Percentiles rank a stretch among this genome's conserved stretches.
phyloP scores from a whole-genome alignment of 1,284 basidiomycete genomes.

The Malassezia globosa region DNA sequence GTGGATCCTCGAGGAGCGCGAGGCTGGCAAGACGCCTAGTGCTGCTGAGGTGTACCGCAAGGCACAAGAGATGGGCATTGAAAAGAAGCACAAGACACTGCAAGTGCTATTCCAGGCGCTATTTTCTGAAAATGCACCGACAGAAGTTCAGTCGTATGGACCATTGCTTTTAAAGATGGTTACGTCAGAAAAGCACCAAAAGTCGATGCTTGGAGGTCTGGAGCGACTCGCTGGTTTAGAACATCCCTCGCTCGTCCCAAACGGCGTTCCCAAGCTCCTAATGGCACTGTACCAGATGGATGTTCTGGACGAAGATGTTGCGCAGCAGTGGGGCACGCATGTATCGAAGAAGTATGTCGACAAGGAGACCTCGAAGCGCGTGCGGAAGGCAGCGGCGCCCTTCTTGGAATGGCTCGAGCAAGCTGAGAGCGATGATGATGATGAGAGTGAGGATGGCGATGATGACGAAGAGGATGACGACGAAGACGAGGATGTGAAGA shows the following conservation, averaged over 20 bases:
- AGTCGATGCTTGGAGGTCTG: conserved; percentile 62
- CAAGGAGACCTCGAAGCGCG: conserved; percentile 87
- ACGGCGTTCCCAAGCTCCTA: conserved; percentile 70
- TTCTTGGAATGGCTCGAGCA: conserved; percentile 57
- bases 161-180: conserved; percentile 65
- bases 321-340: conserved; percentile 88
- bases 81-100: conserved; percentile 88
- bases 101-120: conserved; percentile 75
- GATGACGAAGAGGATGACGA: conserved; percentile 20
- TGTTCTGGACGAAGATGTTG: conserved; percentile 79
- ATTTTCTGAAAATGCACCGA: conserved; percentile 66
- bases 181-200: conserved; percentile 78
- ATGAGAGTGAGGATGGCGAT: conserved; percentile 39
- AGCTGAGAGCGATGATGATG: conserved; percentile 39
- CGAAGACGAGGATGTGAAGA: too few species aligned
- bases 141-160: conserved; percentile 63
- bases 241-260: conserved; percentile 40
- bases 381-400: conserved; percentile 85
- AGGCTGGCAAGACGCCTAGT: conserved; percentile 47
- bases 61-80: conserved; percentile 80
- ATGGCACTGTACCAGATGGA: conserved; percentile 92
- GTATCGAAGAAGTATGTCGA: conserved; percentile 93
- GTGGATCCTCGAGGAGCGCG: conserved; percentile 74
- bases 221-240: conserved; percentile 42
- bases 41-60: conserved; percentile 70